Base-by-base conservation (phyloP, 441 rosid species). In the Gossypium schwendimanii region DNA sequence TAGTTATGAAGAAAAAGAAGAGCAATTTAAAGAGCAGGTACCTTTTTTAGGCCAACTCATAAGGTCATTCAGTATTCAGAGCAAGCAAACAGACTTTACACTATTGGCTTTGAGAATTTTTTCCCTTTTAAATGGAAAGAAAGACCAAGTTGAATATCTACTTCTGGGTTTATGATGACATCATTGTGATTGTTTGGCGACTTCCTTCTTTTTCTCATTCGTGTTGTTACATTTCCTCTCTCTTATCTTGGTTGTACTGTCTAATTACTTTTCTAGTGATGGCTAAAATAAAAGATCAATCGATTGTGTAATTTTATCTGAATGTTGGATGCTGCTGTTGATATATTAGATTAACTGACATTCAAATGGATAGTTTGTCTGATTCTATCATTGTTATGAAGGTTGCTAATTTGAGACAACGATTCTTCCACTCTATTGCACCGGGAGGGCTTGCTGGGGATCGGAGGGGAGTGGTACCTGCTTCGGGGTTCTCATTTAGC, bases 361-460 rank as follows among this genome's bases (percentile, higher is more conserved):
- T 60, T 31, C 61, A 67, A 41, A 17, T 54, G 54, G 5, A 23
- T 23, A 26, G 70, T 73, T 23, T 53, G 5, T 69, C 41, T 74
- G 54, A 63, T 70, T 57, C 41, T 77, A 52, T 73, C 52, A 26
- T 39, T 61, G 8, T 72, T 53, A 62, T 77, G 73, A 80, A 93
- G 99, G 97, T 93, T 73, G 87, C 92, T 76, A 78, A 69, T 80
- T 87, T 96, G 86, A 92, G 97, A 84, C 91, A 91, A 79, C 84
- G 88, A 44, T 96, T 96, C 77, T 80, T 79, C 80, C 97, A 96
- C 70, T 96, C 99, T 67, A 88, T 96, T 70, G 96, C 96, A 36
- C 98, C 97, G 70, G 99, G 99, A 17, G 99, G 98, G 21, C 98
- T 96, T 77, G 99, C 98, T 20, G 99, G 99, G 78, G 99, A 96